Conservation (phyloP, 2,329 filamentous ascomycete species). For the Camptophora hylomeconis region DNA sequence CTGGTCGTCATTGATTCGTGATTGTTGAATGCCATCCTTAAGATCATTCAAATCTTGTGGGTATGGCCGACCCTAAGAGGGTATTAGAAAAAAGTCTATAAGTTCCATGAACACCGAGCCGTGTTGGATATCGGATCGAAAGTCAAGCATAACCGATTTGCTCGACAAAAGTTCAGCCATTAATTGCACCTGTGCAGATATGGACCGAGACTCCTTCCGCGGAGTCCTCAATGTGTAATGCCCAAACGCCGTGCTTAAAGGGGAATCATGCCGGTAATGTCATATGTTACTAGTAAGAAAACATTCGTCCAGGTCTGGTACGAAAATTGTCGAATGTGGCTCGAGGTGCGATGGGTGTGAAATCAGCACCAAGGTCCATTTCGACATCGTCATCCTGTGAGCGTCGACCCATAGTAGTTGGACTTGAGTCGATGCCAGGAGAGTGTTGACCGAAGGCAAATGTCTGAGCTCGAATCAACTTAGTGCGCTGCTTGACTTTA, state of each 20-base stretch:
- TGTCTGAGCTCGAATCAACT: slow-evolving; percentile 76
- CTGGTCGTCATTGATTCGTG: no score
- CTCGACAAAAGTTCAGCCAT: no score
- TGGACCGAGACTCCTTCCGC: slow-evolving; percentile 1
- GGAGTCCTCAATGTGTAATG: not conserved
- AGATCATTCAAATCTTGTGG: no score
- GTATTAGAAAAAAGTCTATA: no score
- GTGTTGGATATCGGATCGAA: no score
- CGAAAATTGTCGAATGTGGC: slow-evolving; percentile 11
- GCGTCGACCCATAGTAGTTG: slow-evolving; percentile 37
- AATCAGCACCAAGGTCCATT: slow-evolving; percentile 15
- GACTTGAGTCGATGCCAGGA: slow-evolving; percentile 48
- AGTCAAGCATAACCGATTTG: no score
- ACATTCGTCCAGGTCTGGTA: slow-evolving; percentile 13
- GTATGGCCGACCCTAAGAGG: no score
- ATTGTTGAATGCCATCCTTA: no score
- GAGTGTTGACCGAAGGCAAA: slow-evolving; percentile 80
- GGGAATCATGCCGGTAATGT: slow-evolving; percentile 10
- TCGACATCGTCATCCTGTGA: slow-evolving; percentile 15
- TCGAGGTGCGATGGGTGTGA: slow-evolving; percentile 13
- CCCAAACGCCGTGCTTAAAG: slow-evolving; percentile 15
- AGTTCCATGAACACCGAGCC: no score
- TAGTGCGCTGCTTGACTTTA: slow-evolving; percentile 77
- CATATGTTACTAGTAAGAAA: slow-evolving; percentile 13
- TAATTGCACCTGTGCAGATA: no score